Evolutionary conservation across 352 stramenopile species (phyloP).

Genomic region (Phytophthora niederhauseri): DNA sequence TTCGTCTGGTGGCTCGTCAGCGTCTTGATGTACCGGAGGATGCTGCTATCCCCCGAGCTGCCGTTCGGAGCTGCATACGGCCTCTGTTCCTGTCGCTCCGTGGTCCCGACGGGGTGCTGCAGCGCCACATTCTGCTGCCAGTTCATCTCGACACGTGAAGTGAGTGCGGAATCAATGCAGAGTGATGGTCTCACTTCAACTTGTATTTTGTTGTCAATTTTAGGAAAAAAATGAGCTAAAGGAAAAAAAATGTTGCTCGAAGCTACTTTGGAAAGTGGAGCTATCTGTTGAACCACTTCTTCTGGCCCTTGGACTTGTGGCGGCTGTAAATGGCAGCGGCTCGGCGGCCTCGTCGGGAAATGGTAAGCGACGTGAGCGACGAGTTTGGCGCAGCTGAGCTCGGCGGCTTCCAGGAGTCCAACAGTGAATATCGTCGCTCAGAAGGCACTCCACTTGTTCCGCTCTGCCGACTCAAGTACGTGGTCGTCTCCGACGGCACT

Average conservation of each 20-base stretch:
- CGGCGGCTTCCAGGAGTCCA: conserved; percentile 76
- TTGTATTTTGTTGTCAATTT: conserved; percentile 24
- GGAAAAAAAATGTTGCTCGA: background rate
- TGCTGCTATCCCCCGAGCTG: conserved; percentile 34
- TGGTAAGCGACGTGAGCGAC: conserved; percentile 74
- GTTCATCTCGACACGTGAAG: conserved; percentile 11
- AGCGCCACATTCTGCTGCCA: conserved; percentile 17
- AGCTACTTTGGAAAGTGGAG: background rate
- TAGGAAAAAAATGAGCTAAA: background rate
- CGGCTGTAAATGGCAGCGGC: conserved; percentile 67
- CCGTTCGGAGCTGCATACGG: background rate
- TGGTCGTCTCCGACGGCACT: conserved; percentile 36
- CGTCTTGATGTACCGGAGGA: conserved; percentile 56
- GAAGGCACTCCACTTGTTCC: conserved; percentile 39
- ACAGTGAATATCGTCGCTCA: conserved; percentile 69
- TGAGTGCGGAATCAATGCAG: conserved; percentile 19
- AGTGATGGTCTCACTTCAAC: conserved; percentile 60
- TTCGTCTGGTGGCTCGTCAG: conserved; percentile 51
- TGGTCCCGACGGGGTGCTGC: conserved; percentile 1
- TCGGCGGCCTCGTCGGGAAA: conserved; percentile 66
- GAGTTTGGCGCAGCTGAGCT: conserved; percentile 60
- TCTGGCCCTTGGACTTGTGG: conserved; percentile 63
- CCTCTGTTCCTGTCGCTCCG: background rate
- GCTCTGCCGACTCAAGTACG: conserved; percentile 39
- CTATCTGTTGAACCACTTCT: conserved; percentile 53